Percentiles rank a stretch among this genome's conserved stretches.
These are phyloP conservation scores for Saturnispora galanensis DNA, from an alignment of 805 yeast genomes.

Conservation along the genomic window DNA sequence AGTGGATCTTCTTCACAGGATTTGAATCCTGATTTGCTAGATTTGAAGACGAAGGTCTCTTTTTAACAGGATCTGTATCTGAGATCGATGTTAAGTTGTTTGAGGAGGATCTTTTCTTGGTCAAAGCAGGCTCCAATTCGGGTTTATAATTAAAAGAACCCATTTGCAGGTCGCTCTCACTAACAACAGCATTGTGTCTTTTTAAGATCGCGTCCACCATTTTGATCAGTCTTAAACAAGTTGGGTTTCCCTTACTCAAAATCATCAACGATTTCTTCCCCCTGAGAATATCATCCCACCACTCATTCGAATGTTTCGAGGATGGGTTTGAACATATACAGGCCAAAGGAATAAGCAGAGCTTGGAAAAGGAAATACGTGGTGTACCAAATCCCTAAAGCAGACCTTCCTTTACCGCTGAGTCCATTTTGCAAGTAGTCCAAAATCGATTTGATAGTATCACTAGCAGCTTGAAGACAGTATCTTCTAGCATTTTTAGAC, in stretches of 20 bases:
- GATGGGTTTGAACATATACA: constrained; percentile 42
- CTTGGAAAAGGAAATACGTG: constrained; percentile 53
- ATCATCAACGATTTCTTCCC: constrained; percentile 32
- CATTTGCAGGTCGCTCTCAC: constrained; percentile 1
- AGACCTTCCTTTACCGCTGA: constrained; percentile 17
- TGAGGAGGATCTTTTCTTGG: constrained; percentile 6
- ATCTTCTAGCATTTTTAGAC: constrained; percentile 38
- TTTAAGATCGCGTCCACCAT: constrained; percentile 34
- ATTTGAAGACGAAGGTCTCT: not conserved
- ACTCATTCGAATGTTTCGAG: constrained; percentile 33
- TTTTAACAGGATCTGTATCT: not conserved
- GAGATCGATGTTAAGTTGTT: not conserved
- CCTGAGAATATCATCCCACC: constrained; percentile 35
- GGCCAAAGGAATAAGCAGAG: constrained; percentile 47
- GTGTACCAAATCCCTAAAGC: constrained; percentile 54
- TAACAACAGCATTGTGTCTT: constrained; percentile 14
- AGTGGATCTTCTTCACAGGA: constrained; percentile 3
- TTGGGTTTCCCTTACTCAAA: constrained; percentile 33
- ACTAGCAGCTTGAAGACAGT: constrained; percentile 42
- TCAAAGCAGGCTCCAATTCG: not conserved
- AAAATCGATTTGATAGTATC: constrained; percentile 43
- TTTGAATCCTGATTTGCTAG: not conserved
- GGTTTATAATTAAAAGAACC: constrained; percentile 5
- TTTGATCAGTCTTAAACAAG: constrained; percentile 36
- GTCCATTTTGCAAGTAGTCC: constrained; percentile 24